phyloP scores from a whole-genome alignment of 176 grass and related monocot genomes.

The Hyparrhenia diplandra region DNA sequence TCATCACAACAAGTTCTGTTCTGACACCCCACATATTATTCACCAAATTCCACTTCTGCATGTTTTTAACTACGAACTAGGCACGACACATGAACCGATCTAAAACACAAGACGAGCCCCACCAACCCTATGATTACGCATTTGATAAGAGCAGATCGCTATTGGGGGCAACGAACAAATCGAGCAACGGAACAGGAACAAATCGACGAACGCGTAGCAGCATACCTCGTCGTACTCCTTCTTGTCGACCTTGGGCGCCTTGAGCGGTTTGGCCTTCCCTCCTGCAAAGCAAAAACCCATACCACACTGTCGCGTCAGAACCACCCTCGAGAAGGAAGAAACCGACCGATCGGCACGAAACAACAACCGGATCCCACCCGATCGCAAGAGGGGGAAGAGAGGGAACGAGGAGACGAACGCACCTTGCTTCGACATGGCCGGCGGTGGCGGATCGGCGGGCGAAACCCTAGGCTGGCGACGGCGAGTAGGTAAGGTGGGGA shows the following conservation, averaged over 20 bases:
- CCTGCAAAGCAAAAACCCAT: conserved; percentile 42
- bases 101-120: neutral
- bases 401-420: neutral
- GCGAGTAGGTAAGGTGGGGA: neutral
- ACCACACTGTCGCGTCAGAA: neutral
- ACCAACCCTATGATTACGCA: neutral
- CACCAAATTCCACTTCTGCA: neutral
- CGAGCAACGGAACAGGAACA: neutral
- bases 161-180: neutral
- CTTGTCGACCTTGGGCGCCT: conserved; percentile 59
- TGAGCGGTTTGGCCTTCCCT: conserved; percentile 76
- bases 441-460: neutral
- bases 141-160: neutral
- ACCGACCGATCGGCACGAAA: neutral
- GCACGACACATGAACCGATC: neutral
- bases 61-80: neutral
- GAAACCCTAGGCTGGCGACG: conserved; percentile 31
- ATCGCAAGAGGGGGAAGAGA: fast-evolving
- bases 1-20: neutral
- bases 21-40: neutral
- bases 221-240: conserved; percentile 83
- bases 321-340: neutral
- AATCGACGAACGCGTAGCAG: neutral
- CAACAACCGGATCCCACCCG: neutral
- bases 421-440: conserved; percentile 60